Evolutionary conservation across 768 basidiomycete genomes (phyloP), one percentile per base, ranked within the genome.

Genomic region (Hemileccinum impolitum): DNA sequence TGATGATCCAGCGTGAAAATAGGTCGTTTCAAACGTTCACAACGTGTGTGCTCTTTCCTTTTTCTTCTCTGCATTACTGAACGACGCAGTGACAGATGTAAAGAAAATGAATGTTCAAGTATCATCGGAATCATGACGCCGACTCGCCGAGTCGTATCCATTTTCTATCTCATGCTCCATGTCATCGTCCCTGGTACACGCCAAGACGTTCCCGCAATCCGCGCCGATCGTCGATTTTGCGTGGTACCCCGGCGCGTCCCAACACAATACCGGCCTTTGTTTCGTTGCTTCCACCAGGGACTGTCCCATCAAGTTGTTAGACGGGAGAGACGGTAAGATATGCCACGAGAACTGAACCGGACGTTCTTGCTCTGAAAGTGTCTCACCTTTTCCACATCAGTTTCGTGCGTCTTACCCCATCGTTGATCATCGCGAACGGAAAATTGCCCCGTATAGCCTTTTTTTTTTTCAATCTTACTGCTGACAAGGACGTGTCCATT

Each of bases 351-450:
- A 26, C 17, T 9, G 15, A 23, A 8, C 18, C 6, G 31, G 15
- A 30, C 1, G 3, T 7, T 0, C 21, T 10, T 19, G 3, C 18
- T 14, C 12, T 3, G n/a, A 31, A 5, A 12, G 23, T 31, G 18
- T 39, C 23, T 26, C 14, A 11, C 7, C 28, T 21, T 10, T 6
- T 34, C 23, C 14, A 21, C 26, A 4, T n/a, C 31, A 96, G 94
- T 78, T 91, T 17, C 81, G 94, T 15, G 95, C 94, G 0, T 94
- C 91, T 1, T 97, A 98, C 65, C 75, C 76, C 35, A 95, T 97
- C 34, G 79, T 97, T 11, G 94, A 97, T 65, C 94, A 98, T 58
- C 75, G 87, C n/a, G 95, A 97, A 69, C 79, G 94, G 28, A 82
- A 90, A 46, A 74, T 96, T 35, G 93, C 91, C 0, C 94, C 95